These are phyloP conservation scores for Lentinus polychrous DNA, from an alignment of 1,284 basidiomycete species.

Conservation along the genomic window DNA sequence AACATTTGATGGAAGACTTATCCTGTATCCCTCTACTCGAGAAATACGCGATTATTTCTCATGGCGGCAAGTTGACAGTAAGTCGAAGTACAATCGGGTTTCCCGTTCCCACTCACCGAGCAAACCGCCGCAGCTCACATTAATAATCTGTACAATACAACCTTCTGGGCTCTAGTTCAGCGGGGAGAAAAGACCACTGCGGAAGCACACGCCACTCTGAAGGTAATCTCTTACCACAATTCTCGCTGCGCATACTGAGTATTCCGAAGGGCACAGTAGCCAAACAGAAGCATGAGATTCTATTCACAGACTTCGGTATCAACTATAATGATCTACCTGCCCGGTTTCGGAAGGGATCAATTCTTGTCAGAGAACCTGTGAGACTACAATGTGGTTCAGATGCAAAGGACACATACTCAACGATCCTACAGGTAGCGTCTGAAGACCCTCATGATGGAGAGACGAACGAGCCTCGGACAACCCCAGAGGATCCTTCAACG, in stretches of 20 bases:
- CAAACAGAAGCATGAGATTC: conserved; percentile 86
- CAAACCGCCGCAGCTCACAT: conserved; percentile 71
- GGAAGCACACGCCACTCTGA: conserved; percentile 77
- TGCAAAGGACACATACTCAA: neutral
- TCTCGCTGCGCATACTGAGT: neutral
- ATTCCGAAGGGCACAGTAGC: conserved; percentile 73
- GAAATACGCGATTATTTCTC: conserved; percentile 89
- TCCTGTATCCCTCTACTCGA: conserved; percentile 72
- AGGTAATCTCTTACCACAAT: conserved; percentile 32
- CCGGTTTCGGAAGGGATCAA: conserved; percentile 82
- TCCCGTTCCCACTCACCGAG: conserved; percentile 6
- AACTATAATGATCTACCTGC: conserved; percentile 83
- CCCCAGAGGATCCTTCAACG: too few species aligned
- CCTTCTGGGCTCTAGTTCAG: conserved; percentile 91
- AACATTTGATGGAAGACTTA: conserved; percentile 87
- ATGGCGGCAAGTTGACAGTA: conserved; percentile 95
- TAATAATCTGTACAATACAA: conserved; percentile 97
- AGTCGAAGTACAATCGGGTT: conserved; percentile 24
- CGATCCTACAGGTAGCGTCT: neutral
- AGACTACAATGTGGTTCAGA: neutral
- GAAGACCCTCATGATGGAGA: neutral
- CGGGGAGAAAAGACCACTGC: conserved; percentile 69
- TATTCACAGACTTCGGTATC: conserved; percentile 76
- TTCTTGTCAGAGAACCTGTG: conserved; percentile 58
- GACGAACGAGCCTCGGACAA: too few species aligned